Evolutionary conservation across 2,329 filamentous ascomycete species (phyloP), one percentile per base, ranked within the genome.

Genomic region (Macroventuria anomochaeta): DNA sequence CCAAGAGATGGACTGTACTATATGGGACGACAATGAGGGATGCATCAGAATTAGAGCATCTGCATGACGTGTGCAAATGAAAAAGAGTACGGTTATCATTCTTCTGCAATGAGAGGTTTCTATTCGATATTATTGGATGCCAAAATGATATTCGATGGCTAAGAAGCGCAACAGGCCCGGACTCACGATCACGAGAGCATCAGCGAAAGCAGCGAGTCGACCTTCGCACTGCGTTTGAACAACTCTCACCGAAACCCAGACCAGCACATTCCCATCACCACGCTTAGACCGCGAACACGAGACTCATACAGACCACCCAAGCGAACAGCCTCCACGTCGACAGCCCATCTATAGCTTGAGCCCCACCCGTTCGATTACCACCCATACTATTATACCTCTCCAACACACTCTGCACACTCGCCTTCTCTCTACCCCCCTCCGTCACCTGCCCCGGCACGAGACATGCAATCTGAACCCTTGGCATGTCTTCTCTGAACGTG

Each of bases 391-490:
- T 40, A 11, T 38, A 46, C 12, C 32, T 37, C 5, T 11, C 18
- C 33, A 51, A 23, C 26, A 41, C 32, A 38, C 21, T 23, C 26
- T 44, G 23, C 13, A 44, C 47, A 28, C 40, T 39, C 11, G 31
- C 39, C 26, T 37, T 51, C 18, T 23, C 32, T 12, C 26, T 31
- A 11, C 40, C 44, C 4, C 39, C 39, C 15, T 51, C 40, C 1
- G 18, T 15, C n/a, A 43, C 40, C 7, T 32, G 26, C 6, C 28
- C 33, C 25, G 47, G 47, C 20, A 38, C 26, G 11, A 51, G 33
- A 33, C 47, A 51, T 33, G n/a, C 20, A 33, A 51, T 44, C 13
- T 51, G 39, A 33, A 51, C 47, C 18, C 21, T 29, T 12, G 11
- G 12, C 33, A 28, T 15, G 3, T 37, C 12, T 5, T 3, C 7